These are phyloP conservation scores for Chaetothyriales sp. DNA, from an alignment of 2,329 filamentous ascomycete species.

Conservation along the genomic window DNA sequence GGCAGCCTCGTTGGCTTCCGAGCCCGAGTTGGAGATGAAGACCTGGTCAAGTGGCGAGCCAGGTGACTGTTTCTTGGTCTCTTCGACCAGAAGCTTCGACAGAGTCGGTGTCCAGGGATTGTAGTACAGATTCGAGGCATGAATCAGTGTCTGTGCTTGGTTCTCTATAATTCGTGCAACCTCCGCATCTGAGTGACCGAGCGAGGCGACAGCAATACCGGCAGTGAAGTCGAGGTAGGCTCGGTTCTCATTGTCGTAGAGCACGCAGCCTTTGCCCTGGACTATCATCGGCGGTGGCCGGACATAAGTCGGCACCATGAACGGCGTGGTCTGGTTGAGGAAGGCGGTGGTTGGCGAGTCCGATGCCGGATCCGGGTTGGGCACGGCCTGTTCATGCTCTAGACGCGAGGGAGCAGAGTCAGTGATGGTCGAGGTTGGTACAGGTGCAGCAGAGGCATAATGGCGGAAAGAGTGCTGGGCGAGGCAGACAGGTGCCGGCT, in stretches of 20 bases:
- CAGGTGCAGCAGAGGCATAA: conserved; percentile 15
- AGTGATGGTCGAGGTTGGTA: conserved; percentile 15
- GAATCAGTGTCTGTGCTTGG: conserved; percentile 68
- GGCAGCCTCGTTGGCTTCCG: conserved; percentile 93
- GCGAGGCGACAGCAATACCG: conserved; percentile 85
- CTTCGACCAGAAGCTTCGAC: conserved; percentile 70
- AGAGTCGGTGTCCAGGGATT: conserved; percentile 90
- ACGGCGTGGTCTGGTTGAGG: conserved; percentile 62
- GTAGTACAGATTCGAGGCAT: conserved; percentile 93
- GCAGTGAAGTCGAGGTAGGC: conserved; percentile 90
- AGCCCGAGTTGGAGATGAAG: conserved; percentile 93
- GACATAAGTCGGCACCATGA: conserved; percentile 92
- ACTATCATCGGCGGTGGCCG: conserved; percentile 83
- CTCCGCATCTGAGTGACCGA: conserved; percentile 79
- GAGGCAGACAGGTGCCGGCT: conserved; percentile 4
- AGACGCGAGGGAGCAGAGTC: conserved; percentile 8
- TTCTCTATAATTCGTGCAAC: conserved; percentile 62
- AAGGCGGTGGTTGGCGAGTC: conserved; percentile 64
- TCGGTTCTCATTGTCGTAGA: conserved; percentile 82
- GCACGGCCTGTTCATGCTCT: conserved; percentile 38
- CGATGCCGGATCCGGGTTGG: conserved; percentile 58
- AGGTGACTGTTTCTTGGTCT: conserved; percentile 57
- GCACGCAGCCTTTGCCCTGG: conserved; percentile 69
- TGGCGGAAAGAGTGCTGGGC: conserved; percentile 6
- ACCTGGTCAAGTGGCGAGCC: conserved; percentile 41